Base-by-base conservation (phyloP, 495 filamentous ascomycete genomes). In the Lasiosphaeriaceae sp. region DNA sequence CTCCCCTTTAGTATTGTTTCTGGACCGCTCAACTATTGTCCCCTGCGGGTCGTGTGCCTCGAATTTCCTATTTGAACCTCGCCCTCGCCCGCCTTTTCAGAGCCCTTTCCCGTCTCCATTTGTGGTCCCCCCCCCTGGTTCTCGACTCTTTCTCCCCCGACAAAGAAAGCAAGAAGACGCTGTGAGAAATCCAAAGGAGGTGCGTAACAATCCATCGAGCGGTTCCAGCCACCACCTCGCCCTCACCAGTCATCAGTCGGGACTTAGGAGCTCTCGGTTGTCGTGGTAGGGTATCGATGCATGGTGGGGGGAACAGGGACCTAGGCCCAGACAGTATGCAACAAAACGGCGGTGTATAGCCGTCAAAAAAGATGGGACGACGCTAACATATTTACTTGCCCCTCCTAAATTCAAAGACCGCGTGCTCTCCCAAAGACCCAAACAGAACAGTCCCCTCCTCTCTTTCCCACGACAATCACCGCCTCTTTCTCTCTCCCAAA, bases 311-410 rank as follows among this genome's bases (percentile, higher is more conserved):
- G 26, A 9, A 9, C n/a, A 31, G 9, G 4, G 9, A 31, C 26
- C 26, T 31, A 31, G 26, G 26, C 26, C 26, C 26, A 31, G 26
- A 31, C 26, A 31, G 26, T 31, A 9, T 31, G 26, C 26, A 24
- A 61, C 47, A 24, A 61, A 63, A 47, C 35, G 50, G 59, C 59
- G 61, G 65, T 67, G 65, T 62, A 63, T 50, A 57, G 50, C 53
- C 55, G 57, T 55, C 53, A 37, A 62, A 57, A 55, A 50, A 52
- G 46, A 56, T 55, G 51, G 48, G 58, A 55, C 31, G 53, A 47
- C 63, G 62, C 65, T 64, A 64, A 62, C 62, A 43, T 43, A 16
- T 16, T 60, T 52, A 51, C 45, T 50, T 52, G 34, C 62, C 60
- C 62, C 60, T 60, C 61, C 53, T 62, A 59, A 62, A 64, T 47